A percentile compares a stretch with the other conserved stretches of the same genome.
These are phyloP conservation scores for Centella asiatica DNA, from an alignment of 129 eudicot genomes.

Conservation along the genomic window DNA sequence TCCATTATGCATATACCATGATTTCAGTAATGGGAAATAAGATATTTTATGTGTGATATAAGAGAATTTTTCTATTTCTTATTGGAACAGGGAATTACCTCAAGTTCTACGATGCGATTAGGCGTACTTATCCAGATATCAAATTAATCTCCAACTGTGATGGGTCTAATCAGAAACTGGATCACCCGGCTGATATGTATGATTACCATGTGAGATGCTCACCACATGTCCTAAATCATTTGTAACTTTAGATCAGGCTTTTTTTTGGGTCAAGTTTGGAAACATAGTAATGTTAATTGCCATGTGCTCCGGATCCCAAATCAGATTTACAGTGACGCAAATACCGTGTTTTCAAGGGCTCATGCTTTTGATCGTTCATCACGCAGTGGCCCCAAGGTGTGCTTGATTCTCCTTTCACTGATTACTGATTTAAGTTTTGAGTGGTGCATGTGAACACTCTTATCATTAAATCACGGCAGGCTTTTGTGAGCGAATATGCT, in stretches of 20 bases:
- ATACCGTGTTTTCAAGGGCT: slow-evolving; percentile 48
- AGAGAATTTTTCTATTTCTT: not conserved
- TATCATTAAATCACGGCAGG: slow-evolving; percentile 41
- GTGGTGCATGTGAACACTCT: slow-evolving; percentile 2
- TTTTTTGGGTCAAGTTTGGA: not conserved
- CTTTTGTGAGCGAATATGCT: slow-evolving; percentile 94
- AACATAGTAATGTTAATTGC: not conserved
- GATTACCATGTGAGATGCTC: slow-evolving; percentile 75
- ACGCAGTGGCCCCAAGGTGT: slow-evolving; percentile 85
- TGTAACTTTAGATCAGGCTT: slow-evolving; percentile 3
- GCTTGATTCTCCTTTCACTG: slow-evolving; percentile 7
- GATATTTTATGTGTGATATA: not conserved
- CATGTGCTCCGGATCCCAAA: slow-evolving; percentile 1
- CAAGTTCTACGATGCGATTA: slow-evolving; percentile 64
- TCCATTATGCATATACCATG: not conserved
- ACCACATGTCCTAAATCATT: slow-evolving; percentile 2
- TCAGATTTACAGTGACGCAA: slow-evolving; percentile 62
- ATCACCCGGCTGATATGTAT: slow-evolving; percentile 88
- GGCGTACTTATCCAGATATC: slow-evolving; percentile 72
- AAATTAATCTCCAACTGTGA: slow-evolving; percentile 85
- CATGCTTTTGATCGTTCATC: slow-evolving; percentile 48
- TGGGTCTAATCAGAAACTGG: slow-evolving; percentile 51
- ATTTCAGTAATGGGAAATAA: not conserved
- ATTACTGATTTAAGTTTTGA: not conserved
- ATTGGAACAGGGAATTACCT: slow-evolving; percentile 70